Percentiles rank a stretch among this genome's conserved stretches.
Evolutionary conservation across 2,329 filamentous ascomycete species (phyloP).

Genomic region (Penicillium sp.): DNA sequence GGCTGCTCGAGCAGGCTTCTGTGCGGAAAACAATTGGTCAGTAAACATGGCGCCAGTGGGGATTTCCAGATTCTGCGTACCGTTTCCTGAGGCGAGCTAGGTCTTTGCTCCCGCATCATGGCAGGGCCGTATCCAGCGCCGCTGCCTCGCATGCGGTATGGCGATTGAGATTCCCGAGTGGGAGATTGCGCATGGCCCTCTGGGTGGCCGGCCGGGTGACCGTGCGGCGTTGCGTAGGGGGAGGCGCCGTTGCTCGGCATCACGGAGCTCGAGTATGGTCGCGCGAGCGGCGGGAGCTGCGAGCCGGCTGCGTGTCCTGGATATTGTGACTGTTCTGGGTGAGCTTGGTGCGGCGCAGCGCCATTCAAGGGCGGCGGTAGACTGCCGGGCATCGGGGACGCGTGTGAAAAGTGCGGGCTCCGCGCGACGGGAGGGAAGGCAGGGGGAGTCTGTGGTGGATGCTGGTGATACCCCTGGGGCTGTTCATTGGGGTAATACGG

Average conservation of each 20-base stretch:
- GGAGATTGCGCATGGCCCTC: conserved; percentile 46
- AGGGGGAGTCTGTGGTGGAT: conserved; percentile 47
- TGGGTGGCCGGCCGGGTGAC: conserved; percentile 42
- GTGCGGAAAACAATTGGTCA: conserved; percentile 20
- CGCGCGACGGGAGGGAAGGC: conserved; percentile 40
- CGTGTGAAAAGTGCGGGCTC: conserved; percentile 45
- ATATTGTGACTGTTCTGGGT: conserved; percentile 39
- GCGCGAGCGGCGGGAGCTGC: conserved; percentile 37
- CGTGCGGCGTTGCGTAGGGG: conserved; percentile 43
- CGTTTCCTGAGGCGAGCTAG: conserved; percentile 42
- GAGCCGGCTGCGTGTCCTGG: conserved; percentile 34
- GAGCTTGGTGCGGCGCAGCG: conserved; percentile 30
- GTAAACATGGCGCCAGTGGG: conserved; percentile 7
- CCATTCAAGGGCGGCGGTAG: conserved; percentile 45
- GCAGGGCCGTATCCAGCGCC: conserved; percentile 33
- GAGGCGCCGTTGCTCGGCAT: conserved; percentile 40
- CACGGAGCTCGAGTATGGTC: conserved; percentile 38
- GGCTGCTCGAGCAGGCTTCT: conserved; percentile 73
- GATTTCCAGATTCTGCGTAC: conserved; percentile 30
- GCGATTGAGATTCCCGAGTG: conserved; percentile 41
- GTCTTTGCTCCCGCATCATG: conserved; percentile 33
- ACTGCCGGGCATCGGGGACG: conserved; percentile 40
- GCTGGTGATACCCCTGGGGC: conserved; percentile 38
- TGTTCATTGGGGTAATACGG: conserved; percentile 47
- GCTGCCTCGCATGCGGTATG: conserved; percentile 34